These are phyloP conservation scores for Saxophila tyrrhenica DNA, from an alignment of 495 filamentous ascomycete species.

Conservation along the genomic window DNA sequence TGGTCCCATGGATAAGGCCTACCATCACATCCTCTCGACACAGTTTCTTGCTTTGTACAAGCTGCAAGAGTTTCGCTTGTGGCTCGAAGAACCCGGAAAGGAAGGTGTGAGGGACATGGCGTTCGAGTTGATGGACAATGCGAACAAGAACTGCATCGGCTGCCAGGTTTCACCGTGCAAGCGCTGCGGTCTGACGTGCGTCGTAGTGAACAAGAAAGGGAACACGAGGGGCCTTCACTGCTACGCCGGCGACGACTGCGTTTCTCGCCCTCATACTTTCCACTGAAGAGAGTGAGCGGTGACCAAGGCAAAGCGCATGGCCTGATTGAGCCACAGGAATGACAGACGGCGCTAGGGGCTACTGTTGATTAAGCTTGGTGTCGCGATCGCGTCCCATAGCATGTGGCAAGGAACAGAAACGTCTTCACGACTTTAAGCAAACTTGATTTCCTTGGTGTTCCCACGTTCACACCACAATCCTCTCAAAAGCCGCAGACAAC, in stretches of 20 bases:
- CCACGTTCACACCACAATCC: conserved; percentile 4
- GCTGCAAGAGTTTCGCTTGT: background rate
- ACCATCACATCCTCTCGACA: background rate
- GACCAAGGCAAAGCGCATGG: too few species aligned
- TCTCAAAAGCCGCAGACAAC: conserved; percentile 24
- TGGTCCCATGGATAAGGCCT: background rate
- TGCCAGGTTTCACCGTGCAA: background rate
- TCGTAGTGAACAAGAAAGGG: background rate
- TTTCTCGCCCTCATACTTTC: too few species aligned
- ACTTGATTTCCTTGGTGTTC: too few species aligned
- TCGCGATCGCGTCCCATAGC: too few species aligned
- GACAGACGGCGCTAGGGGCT: too few species aligned
- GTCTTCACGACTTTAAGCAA: too few species aligned
- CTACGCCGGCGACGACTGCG: too few species aligned
- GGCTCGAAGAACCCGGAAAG: background rate
- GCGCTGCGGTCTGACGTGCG: background rate
- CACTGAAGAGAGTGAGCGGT: too few species aligned
- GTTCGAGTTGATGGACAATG: background rate
- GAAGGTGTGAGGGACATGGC: background rate
- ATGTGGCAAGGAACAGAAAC: background rate
- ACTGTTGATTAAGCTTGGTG: too few species aligned
- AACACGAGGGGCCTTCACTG: too few species aligned
- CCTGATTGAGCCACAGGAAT: too few species aligned
- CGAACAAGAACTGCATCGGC: background rate
- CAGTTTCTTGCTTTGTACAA: background rate